phyloP scores from a whole-genome alignment of 1,139 yeast species.

The Yamadazyma pseudoaaseri region DNA sequence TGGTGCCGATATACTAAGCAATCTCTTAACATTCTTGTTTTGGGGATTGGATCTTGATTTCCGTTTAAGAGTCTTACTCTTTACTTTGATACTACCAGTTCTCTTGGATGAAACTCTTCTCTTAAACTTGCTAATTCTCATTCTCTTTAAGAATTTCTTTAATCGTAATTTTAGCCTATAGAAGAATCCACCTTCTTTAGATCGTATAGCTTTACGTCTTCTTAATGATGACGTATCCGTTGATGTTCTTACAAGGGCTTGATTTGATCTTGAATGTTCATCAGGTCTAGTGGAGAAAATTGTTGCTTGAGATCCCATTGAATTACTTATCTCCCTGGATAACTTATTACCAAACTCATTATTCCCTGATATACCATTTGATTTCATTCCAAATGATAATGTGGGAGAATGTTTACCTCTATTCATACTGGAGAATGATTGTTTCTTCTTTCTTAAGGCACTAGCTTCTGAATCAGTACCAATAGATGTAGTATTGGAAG shows the following conservation, averaged over 20 bases:
- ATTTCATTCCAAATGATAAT: conserved; percentile 5
- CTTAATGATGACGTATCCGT: conserved; percentile 19
- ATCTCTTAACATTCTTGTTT: conserved; percentile 14
- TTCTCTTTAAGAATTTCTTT: conserved; percentile 21
- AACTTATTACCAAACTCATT: conserved; percentile 5
- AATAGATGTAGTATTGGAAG: conserved; percentile 25
- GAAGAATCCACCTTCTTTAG: conserved; percentile 30
- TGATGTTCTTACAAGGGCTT: conserved; percentile 12
- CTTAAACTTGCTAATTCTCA: conserved; percentile 26
- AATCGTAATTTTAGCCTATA: conserved; percentile 31
- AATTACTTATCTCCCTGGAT: conserved; percentile 30
- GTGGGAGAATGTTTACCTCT: conserved; percentile 5
- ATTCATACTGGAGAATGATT: conserved; percentile 4
- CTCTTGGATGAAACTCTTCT: conserved; percentile 28
- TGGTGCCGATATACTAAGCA: conserved; percentile 24
- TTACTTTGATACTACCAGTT: conserved; percentile 17
- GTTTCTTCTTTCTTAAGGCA: conserved; percentile 5
- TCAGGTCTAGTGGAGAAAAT: conserved; percentile 41
- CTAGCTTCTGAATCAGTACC: conserved; percentile 19
- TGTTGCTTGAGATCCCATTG: conserved; percentile 47
- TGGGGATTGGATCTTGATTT: conserved; percentile 19
- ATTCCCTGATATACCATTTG: conserved; percentile 3
- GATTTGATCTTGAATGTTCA: conserved; percentile 13
- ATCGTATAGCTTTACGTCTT: conserved; percentile 35
- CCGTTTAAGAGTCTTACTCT: conserved; percentile 17